A percentile compares a stretch with the other conserved stretches of the same genome.
These are phyloP conservation scores for Leptodermis oblonga DNA, from an alignment of 257 asterid species.

Conservation along the genomic window DNA sequence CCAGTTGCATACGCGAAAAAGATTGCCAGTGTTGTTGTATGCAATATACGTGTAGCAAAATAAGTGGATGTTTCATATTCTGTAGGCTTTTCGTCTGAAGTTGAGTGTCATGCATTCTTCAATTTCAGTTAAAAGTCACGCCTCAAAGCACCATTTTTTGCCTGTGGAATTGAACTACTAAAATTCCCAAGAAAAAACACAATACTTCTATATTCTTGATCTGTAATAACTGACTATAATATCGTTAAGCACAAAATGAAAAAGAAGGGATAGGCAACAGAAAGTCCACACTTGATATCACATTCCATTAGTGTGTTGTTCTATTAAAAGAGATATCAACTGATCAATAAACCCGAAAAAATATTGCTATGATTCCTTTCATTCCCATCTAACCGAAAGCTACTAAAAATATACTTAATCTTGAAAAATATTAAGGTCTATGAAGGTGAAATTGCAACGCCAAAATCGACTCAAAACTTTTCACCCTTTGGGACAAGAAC, in stretches of 20 bases:
- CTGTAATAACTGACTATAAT: neutral
- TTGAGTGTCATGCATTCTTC: too few relatives aligned
- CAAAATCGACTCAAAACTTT: slow-evolving; percentile 36
- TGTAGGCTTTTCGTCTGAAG: too few relatives aligned
- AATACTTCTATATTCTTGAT: neutral
- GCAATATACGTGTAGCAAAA: neutral
- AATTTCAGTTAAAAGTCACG: too few relatives aligned
- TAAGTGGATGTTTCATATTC: too few relatives aligned
- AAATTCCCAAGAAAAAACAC: too few relatives aligned
- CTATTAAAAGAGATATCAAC: slow-evolving; percentile 10
- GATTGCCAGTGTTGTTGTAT: neutral
- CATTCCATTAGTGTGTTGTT: slow-evolving; percentile 6
- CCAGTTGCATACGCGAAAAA: neutral
- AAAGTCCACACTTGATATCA: slow-evolving; percentile 8
- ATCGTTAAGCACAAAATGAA: neutral
- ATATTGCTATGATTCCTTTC: slow-evolving; percentile 21
- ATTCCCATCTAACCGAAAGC: slow-evolving; percentile 15
- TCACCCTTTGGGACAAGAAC: slow-evolving; percentile 20
- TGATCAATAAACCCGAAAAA: slow-evolving; percentile 17
- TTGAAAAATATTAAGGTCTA: slow-evolving; percentile 34
- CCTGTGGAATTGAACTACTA: too few relatives aligned
- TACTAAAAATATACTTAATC: slow-evolving; percentile 19
- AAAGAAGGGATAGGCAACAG: neutral
- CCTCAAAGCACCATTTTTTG: too few relatives aligned
- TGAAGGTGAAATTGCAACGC: slow-evolving; percentile 30